Conservation (phyloP, 2,329 filamentous ascomycete genomes). For the Hyphodiscus sp. region DNA sequence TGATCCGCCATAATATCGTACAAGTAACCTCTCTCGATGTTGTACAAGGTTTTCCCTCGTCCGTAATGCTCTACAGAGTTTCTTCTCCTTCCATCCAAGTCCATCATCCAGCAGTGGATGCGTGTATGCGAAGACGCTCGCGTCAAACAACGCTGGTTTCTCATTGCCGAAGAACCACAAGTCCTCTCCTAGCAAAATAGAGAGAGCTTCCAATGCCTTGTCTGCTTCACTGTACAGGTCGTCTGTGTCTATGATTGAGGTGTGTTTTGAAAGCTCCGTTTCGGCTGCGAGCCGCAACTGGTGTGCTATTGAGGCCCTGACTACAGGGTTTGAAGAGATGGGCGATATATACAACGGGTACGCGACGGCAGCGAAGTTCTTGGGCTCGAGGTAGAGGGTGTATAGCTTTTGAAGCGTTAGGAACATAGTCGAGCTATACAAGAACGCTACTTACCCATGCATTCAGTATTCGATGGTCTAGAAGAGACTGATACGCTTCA, state of each 20-base stretch:
- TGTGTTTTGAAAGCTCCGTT: slow-evolving; percentile 62
- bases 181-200: slow-evolving; percentile 48
- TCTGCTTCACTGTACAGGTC: slow-evolving; percentile 54
- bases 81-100: slow-evolving; percentile 53
- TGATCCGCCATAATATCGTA: slow-evolving; percentile 26
- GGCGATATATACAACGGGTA: slow-evolving; percentile 66
- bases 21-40: slow-evolving; percentile 55
- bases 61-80: slow-evolving; percentile 50
- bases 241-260: slow-evolving; percentile 48
- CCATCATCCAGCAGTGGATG: slow-evolving; percentile 65
- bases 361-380: slow-evolving; percentile 61
- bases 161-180: slow-evolving; percentile 52
- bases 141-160: slow-evolving; percentile 72
- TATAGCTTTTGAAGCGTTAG: slow-evolving; percentile 51
- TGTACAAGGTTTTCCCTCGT: slow-evolving; percentile 55
- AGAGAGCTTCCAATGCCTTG: slow-evolving; percentile 57
- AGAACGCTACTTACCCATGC: slow-evolving; percentile 61
- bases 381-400: slow-evolving; percentile 67
- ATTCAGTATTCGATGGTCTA: slow-evolving; percentile 71
- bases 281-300: slow-evolving; percentile 69
- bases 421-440: background rate
- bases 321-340: slow-evolving; percentile 51
- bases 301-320: slow-evolving; percentile 55
- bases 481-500: slow-evolving; percentile 71
- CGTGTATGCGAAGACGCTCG: slow-evolving; percentile 83